Percentiles rank a stretch among this genome's conserved stretches.
Evolutionary conservation across 192 early-diverging fungal species (phyloP).

Genomic region (Coemansia sp.): DNA sequence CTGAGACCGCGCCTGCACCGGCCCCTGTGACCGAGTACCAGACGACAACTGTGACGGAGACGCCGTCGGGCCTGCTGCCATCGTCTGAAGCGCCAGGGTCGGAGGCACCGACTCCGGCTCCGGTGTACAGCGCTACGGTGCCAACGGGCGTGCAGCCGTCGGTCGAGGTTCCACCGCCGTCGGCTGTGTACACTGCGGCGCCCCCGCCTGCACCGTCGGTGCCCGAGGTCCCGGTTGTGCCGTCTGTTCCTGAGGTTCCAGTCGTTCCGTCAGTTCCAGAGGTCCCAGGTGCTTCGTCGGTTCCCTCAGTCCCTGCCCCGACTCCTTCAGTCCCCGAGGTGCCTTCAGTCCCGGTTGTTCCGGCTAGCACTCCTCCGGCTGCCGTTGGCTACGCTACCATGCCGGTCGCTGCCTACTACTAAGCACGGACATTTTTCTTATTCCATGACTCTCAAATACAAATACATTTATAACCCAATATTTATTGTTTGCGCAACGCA

Average conservation of each 20-base stretch:
- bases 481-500: conserved; percentile 27
- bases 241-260: not conserved
- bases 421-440: not conserved
- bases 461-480: not conserved
- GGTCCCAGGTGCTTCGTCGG: not conserved
- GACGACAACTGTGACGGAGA: conserved; percentile 18
- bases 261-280: not conserved
- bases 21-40: conserved; percentile 25
- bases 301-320: not conserved
- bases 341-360: not conserved
- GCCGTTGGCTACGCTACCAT: conserved; percentile 10
- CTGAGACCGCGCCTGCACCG: conserved; percentile 25
- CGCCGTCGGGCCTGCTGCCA: conserved; percentile 7
- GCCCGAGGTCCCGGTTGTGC: not conserved
- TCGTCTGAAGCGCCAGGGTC: not conserved
- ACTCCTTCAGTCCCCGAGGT: conserved; percentile 2
- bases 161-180: conserved; percentile 13
- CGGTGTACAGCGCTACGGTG: conserved; percentile 8
- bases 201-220: not conserved
- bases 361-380: conserved; percentile 16
- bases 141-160: conserved; percentile 14
- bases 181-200: conserved; percentile 18
- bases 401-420: conserved; percentile 12
- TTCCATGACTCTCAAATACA: not conserved
- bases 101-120: not conserved